Conservation (phyloP, 208 protist species). For the Trypanosoma conorhini region DNA sequence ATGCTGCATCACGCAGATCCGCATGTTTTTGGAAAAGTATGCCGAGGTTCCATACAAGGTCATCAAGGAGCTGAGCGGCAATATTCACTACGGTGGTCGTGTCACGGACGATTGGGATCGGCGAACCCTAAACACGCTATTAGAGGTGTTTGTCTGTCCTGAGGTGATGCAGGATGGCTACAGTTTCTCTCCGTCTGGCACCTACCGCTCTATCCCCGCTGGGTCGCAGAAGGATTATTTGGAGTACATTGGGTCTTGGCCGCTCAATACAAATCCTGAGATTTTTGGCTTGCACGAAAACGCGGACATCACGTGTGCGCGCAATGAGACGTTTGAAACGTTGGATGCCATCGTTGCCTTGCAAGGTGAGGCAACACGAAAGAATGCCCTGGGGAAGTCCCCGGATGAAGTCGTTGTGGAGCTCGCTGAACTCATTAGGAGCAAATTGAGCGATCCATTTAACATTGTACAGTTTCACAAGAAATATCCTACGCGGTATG, state of each 20-base stretch:
- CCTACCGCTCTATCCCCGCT: slow-evolving; percentile 80
- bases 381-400: slow-evolving; percentile 42
- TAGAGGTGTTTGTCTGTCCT: slow-evolving; percentile 92
- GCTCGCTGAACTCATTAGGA: slow-evolving; percentile 80
- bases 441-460: slow-evolving; percentile 75
- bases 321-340: slow-evolving; percentile 92
- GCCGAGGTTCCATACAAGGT: slow-evolving; percentile 97
- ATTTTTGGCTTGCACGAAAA: slow-evolving; percentile 98
- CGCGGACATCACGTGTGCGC: slow-evolving; percentile 97
- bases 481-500: slow-evolving; percentile 95
- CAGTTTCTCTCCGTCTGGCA: slow-evolving; percentile 82
- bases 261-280: slow-evolving; percentile 94
- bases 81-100: slow-evolving; percentile 99
- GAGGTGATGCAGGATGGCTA: slow-evolving; percentile 93
- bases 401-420: slow-evolving; percentile 86
- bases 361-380: slow-evolving; percentile 56
- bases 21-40: slow-evolving; percentile 98
- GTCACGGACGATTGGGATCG: slow-evolving; percentile 99
- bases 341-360: slow-evolving; percentile 83
- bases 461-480: slow-evolving; percentile 84
- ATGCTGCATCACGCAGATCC: slow-evolving; percentile 93
- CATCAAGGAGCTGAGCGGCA: slow-evolving; percentile 94
- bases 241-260: slow-evolving; percentile 91
- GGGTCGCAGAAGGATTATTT: slow-evolving; percentile 87
- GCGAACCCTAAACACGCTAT: slow-evolving; percentile 93